Percentiles rank a stretch among this genome's conserved stretches.
Conservation (phyloP, 2,329 filamentous ascomycete genomes). For the Claviceps humidiphila region DNA sequence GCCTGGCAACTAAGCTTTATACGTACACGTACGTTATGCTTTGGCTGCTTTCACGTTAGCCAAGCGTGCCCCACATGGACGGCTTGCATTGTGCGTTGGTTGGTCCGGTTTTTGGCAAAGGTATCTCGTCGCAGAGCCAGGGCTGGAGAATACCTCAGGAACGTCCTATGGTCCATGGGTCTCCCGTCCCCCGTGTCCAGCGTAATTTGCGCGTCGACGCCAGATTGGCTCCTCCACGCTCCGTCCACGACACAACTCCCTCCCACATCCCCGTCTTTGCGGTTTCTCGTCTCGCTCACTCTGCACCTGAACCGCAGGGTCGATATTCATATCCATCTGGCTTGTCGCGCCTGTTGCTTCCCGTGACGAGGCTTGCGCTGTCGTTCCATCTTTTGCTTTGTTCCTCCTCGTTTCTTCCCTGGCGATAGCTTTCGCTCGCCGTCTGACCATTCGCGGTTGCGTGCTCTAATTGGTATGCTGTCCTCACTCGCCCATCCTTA, state of each 20-base stretch:
- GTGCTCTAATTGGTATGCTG: slow-evolving; percentile 1
- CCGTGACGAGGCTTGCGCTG: slow-evolving; percentile 1
- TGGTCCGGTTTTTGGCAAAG: no score
- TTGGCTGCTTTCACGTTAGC: no score
- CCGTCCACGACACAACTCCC: slow-evolving; percentile 2
- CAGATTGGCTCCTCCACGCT: background rate
- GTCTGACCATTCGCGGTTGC: background rate
- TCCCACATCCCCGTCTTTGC: slow-evolving; percentile 4
- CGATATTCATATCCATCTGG: slow-evolving; percentile 4
- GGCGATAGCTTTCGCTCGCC: background rate
- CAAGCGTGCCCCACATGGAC: no score
- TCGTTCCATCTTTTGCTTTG: background rate
- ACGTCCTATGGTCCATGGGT: background rate
- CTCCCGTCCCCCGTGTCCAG: background rate
- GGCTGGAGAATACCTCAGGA: background rate
- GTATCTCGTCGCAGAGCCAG: background rate
- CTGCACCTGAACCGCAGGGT: slow-evolving; percentile 7
- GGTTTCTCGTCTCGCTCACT: slow-evolving; percentile 4
- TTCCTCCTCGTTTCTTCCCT: background rate
- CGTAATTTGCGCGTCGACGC: background rate
- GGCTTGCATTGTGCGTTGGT: no score
- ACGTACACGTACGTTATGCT: no score
- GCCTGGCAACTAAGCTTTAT: no score
- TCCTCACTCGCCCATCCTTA: background rate
- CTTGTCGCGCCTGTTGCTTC: slow-evolving; percentile 4